These are phyloP conservation scores for Dissophora ornata DNA, from an alignment of 192 early-diverging fungal species.

Conservation along the genomic window DNA sequence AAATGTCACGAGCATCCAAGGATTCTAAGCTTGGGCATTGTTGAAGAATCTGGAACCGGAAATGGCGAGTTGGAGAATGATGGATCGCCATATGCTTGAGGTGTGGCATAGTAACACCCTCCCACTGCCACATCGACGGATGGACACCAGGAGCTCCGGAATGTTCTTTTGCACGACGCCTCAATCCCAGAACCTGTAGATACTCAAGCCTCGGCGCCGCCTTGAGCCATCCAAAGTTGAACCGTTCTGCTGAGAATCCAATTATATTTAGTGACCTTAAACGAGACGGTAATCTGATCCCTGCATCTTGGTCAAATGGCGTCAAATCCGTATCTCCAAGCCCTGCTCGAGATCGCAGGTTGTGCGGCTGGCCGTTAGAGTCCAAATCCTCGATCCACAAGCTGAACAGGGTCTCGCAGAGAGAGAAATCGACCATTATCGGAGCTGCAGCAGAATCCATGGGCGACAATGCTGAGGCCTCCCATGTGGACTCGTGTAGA, in stretches of 20 bases:
- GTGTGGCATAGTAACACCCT: not conserved
- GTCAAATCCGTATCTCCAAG: not conserved
- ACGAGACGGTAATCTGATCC: slow-evolving; percentile 2
- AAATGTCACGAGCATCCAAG: slow-evolving; percentile 9
- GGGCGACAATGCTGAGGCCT: too few species aligned
- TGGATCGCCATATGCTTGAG: slow-evolving; percentile 2
- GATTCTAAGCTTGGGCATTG: not conserved
- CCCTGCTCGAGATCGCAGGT: not conserved
- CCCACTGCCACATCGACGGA: slow-evolving; percentile 12
- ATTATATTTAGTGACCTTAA: slow-evolving; percentile 7
- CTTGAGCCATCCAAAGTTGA: slow-evolving; percentile 20
- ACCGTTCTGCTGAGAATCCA: not conserved
- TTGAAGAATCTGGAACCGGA: slow-evolving; percentile 10
- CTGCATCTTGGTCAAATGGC: slow-evolving; percentile 8
- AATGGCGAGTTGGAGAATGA: slow-evolving; percentile 8
- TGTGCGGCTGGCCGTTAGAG: slow-evolving; percentile 1
- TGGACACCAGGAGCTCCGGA: too few species aligned
- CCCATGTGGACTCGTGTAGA: too few species aligned
- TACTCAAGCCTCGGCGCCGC: not conserved
- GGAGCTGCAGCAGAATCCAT: not conserved
- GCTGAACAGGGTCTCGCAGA: not conserved
- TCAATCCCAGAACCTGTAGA: slow-evolving; percentile 9
- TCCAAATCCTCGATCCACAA: slow-evolving; percentile 20
- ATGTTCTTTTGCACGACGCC: too few species aligned
- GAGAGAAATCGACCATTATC: slow-evolving; percentile 1